Percentiles rank a stretch among this genome's conserved stretches.
phyloP scores from a whole-genome alignment of 257 asterid genomes.

The Solanum verrucosum region DNA sequence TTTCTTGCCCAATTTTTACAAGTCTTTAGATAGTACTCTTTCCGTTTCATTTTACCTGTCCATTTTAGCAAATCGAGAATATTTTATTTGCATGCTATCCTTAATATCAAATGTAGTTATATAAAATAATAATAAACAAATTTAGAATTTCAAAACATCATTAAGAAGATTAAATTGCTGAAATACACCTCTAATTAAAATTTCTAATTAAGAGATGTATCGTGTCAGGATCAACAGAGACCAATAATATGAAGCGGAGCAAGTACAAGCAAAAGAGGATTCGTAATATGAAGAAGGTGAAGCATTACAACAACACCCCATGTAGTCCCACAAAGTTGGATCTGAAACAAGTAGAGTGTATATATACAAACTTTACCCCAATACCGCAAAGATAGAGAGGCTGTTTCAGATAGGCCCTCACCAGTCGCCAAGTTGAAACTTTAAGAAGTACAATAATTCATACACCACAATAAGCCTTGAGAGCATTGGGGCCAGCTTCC shows the following conservation, averaged over 20 bases:
- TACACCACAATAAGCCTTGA: not conserved
- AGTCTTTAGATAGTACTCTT: not conserved
- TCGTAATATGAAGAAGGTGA: no score
- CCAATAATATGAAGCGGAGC: no score
- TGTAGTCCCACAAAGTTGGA: not conserved
- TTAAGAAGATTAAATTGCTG: no score
- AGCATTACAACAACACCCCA: not conserved
- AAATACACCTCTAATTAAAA: no score
- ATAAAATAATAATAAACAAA: no score
- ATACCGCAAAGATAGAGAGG: rapidly evolving
- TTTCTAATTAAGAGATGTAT: not conserved
- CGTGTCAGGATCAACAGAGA: not conserved
- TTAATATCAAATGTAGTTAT: no score
- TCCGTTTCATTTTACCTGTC: rapidly evolving
- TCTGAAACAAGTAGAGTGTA: no score
- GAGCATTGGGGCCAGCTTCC: not conserved
- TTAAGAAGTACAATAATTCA: not conserved
- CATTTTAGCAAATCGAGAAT: no score
- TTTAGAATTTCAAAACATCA: no score
- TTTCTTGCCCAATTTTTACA: not conserved
- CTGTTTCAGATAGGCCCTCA: not conserved
- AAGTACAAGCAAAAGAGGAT: no score
- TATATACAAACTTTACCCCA: not conserved
- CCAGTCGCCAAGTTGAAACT: not conserved
- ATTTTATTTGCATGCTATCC: no score